These are phyloP conservation scores for Saccharomyces hybrid DNA, from an alignment of 1,139 yeast genomes.

Conservation along the genomic window DNA sequence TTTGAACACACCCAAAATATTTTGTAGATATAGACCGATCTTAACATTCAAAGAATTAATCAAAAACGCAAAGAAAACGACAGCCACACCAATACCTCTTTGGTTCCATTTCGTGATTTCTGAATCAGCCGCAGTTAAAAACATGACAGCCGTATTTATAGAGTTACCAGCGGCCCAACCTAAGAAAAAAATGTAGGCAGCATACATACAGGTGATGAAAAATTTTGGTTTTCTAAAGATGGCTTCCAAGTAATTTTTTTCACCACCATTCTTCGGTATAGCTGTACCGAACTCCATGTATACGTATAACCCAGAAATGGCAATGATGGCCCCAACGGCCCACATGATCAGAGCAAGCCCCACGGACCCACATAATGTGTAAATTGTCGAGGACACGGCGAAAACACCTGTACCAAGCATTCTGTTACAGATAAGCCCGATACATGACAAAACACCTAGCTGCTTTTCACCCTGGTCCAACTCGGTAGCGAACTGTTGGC, in stretches of 20 bases:
- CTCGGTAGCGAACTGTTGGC: slow-evolving; percentile 32
- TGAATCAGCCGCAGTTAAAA: slow-evolving; percentile 60
- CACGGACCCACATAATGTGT: slow-evolving; percentile 56
- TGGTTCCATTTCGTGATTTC: slow-evolving; percentile 69
- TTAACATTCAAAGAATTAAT: slow-evolving; percentile 57
- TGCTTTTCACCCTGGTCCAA: slow-evolving; percentile 47
- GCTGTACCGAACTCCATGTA: slow-evolving; percentile 83
- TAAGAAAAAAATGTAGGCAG: slow-evolving; percentile 63
- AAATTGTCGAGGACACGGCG: slow-evolving; percentile 77
- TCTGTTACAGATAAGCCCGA: slow-evolving; percentile 63
- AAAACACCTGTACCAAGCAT: slow-evolving; percentile 88
- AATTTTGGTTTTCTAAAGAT: slow-evolving; percentile 63
- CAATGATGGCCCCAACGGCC: slow-evolving; percentile 70
- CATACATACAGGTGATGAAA: slow-evolving; percentile 67
- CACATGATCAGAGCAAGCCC: slow-evolving; percentile 68
- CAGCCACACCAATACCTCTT: slow-evolving; percentile 67
- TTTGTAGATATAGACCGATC: slow-evolving; percentile 61
- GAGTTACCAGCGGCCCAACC: slow-evolving; percentile 76
- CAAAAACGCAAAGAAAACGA: slow-evolving; percentile 62
- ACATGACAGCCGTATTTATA: slow-evolving; percentile 32
- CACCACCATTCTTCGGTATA: slow-evolving; percentile 83
- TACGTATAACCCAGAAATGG: slow-evolving; percentile 65
- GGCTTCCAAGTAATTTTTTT: slow-evolving; percentile 72
- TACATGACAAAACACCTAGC: slow-evolving; percentile 62
- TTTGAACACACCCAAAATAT: slow-evolving; percentile 64